Evolutionary conservation across 2,329 filamentous ascomycete species (phyloP), one percentile per base, ranked within the genome.

Genomic region (Sordariomycetes sp.): DNA sequence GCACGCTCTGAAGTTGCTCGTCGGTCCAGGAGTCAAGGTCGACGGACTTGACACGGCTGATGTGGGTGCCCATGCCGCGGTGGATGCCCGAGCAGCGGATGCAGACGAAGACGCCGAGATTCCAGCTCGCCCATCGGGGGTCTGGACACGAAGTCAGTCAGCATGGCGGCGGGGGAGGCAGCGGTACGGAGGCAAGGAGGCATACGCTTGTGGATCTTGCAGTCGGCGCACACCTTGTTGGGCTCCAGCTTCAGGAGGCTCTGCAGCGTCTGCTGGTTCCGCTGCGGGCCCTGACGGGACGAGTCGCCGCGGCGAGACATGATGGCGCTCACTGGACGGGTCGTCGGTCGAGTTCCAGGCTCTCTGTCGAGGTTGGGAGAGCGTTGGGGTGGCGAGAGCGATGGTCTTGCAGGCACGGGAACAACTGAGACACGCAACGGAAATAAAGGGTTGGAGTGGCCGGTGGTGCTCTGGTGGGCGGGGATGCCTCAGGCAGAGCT

Each of bases 91-190:
- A 99, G 75, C 94, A 99, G 70, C 92, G 88, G 71, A 99, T 99
- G 79, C 94, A 99, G 68, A 99, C 79, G 71, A 99, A 99, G 69
- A 99, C 86, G 66, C 94, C 94, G 58, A 99, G 76, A 71, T 99
- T 99, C 94, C 94, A 99, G 70, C 91, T 97, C 35, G 94, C 94
- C 94, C 94, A 99, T 88, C 94, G 84, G 61, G 94, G 94, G 76
- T 97, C 90, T 96, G 70, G 48, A 51, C 34, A 34, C 59, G 54
- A 57, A 32, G 8, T 32, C 28, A 32, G 28, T 32, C 28, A 32
- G 28, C 8, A 32, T 32, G 56, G 65, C 40, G 22, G 46, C 46
- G 16, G 14, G n/a, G 20, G 46, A n/a, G n/a, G 8, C 6, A 22
- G n/a, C 14, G 46, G n/a, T 22, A 6, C 18, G 16, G 40, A 46